Evolutionary conservation across 1,139 yeast species (phyloP), one percentile per base, ranked within the genome.

Genomic region (Debaryomyces singareniensis): DNA sequence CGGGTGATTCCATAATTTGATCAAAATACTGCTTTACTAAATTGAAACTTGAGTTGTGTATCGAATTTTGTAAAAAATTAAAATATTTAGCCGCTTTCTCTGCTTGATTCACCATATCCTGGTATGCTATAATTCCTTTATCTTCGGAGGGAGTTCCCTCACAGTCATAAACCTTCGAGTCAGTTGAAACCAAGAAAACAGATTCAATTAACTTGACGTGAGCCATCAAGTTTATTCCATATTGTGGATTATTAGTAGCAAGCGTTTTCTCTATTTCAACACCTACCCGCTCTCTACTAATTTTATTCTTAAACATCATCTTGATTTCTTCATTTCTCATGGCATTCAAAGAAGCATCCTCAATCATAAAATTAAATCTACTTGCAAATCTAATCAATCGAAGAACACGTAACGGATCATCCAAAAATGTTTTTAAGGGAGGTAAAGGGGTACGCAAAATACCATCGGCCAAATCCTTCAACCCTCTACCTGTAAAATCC

Each of bases 251-350:
- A 4, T 53, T 46, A 15, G 93, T 75, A n/a, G 58, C 55, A 24
- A 89, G 58, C 24, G 81, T 81, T 53, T 93, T 93, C 29, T 70
- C 77, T 30, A 89, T 54, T 46, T 93, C 99, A 10, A 75, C 78
- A 3, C 96, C 97, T 10, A 93, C 79, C 41, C 99, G 69, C 53
- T 91, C 98, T 32, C 93, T 68, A 36, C 95, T 83, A 30, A 93
- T 87, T 49, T 93, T 93, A 26, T 69, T 64, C 15, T 68, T 55
- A 26, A 93, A 65, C 1, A 86, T 78, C 1, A 49, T 40, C 39
- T 72, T 75, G 34, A 89, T 77, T 11, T 68, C 71, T 0, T 61
- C 56, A 28, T 71, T 67, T 27, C 53, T 61, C 95, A 89, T 89
- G 3, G 91, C 85, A 2, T 55, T 46, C 24, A 75, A 55, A 0